Base-by-base conservation (phyloP, 2,329 filamentous ascomycete species). In the Fusarium longipes region DNA sequence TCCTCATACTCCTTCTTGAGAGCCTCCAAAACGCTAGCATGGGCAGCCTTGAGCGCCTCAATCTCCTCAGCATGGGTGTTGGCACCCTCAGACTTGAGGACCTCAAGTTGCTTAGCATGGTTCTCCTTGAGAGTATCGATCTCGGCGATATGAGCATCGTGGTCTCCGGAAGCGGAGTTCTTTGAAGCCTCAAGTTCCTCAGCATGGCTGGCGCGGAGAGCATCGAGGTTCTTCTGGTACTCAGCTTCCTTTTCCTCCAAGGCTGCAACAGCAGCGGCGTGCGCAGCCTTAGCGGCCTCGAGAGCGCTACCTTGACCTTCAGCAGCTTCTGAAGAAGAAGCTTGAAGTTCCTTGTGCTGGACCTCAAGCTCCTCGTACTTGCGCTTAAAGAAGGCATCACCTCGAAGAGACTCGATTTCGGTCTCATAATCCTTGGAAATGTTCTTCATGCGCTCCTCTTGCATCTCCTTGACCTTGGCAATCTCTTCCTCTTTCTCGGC, bases 361-460 rank as follows among this genome's bases (percentile, higher is more conserved):
- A 75, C 76, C 73, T 89, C 86, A 8, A 90, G 81, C 35, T 87
- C 85, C 59, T 88, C 83, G 63, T 86, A 89, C 76, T 89, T 87
- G 67, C 85, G 84, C 78, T 88, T 89, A 77, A 88, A 88, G 74
- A 86, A 86, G 15, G 87, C 87, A 64, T 90, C 87, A 22, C 86
- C 87, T 57, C 84, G 83, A 17, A 89, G 82, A 57, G 84, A 84
- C 71, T 89, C 87, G 53, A 90, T 89, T 74, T 90, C 87, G n/a
- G 83, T 82, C 73, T 89, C 85, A 67, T 88, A 89, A 67, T 89
- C 87, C 65, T 85, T 80, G 2, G 86, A 87, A 54, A 90, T 76
- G 62, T 82, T 83, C 74, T 85, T 81, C 67, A 90, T 81, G 72
- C 87, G 85, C 67, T 84, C 82, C 62, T 86, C 82, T 71, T 90